A percentile compares a stretch with the other conserved stretches of the same genome.
Conservation (phyloP, 2,329 filamentous ascomycete genomes). For the Aspergillus udagawae region DNA sequence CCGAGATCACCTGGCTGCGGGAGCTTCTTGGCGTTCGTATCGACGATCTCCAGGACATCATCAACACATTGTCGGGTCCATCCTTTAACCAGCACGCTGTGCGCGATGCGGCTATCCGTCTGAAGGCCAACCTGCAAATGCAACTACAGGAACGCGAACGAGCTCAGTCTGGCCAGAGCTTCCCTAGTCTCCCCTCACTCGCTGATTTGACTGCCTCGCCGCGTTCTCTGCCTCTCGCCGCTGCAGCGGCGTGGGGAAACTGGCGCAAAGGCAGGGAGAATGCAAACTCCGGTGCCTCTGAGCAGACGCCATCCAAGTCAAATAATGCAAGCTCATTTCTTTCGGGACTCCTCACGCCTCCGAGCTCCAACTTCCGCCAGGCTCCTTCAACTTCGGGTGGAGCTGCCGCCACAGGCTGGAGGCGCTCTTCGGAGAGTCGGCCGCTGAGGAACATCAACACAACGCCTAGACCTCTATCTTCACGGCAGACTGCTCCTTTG, state of each 20-base stretch:
- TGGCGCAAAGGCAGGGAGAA: conserved; percentile 72
- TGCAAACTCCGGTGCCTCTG: conserved; percentile 41
- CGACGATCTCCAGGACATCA: conserved; percentile 89
- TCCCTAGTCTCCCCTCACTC: conserved; percentile 73
- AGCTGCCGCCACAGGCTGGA: conserved; percentile 23
- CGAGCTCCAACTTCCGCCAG: conserved; percentile 67
- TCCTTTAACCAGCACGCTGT: conserved; percentile 73
- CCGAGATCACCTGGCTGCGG: conserved; percentile 91
- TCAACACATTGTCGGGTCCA: conserved; percentile 70
- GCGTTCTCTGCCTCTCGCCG: conserved; percentile 70
- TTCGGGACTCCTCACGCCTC: conserved; percentile 84
- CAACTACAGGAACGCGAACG: conserved; percentile 93
- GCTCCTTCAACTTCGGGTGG: conserved; percentile 47
- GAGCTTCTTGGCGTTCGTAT: conserved; percentile 88
- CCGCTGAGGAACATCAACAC: conserved; percentile 30
- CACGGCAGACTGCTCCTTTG: conserved; percentile 26
- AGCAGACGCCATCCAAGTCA: conserved; percentile 59
- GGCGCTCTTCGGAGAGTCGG: conserved; percentile 32
- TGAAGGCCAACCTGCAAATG: conserved; percentile 95
- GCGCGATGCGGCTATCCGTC: conserved; percentile 84
- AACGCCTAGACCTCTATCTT: conserved; percentile 26
- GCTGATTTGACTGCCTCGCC: conserved; percentile 75
- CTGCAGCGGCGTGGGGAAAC: conserved; percentile 95
- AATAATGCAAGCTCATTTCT: conserved; percentile 59
- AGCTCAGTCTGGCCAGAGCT: conserved; percentile 62